Evolutionary conservation across 441 rosid species (phyloP).

Genomic region (Adansonia rubrostipa): DNA sequence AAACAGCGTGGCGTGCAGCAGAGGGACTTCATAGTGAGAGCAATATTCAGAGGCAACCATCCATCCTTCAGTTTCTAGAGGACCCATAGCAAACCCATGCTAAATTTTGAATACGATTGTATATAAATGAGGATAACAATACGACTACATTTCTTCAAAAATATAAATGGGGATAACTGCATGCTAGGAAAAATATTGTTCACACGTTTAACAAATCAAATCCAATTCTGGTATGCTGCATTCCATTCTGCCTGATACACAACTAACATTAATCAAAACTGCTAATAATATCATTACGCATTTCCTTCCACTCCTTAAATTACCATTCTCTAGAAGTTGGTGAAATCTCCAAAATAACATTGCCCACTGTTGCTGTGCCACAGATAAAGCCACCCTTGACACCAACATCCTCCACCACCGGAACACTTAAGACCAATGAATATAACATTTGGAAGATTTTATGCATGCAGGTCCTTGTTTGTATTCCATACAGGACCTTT

Average conservation of each 20-base stretch:
- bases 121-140: not conserved
- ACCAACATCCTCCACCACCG: constrained; percentile 57
- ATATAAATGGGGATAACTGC: not conserved
- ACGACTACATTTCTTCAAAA: not conserved
- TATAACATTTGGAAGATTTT: constrained; percentile 27
- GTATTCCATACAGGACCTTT: constrained; percentile 80
- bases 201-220: constrained; percentile 24
- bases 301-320: constrained; percentile 24
- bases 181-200: constrained; percentile 3
- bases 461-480: constrained; percentile 92
- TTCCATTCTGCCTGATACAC: constrained; percentile 27
- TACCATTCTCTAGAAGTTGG: constrained; percentile 17
- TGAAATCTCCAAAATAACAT: constrained; percentile 28
- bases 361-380: constrained; percentile 9
- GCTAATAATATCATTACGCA: constrained; percentile 29
- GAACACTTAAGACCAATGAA: constrained; percentile 28
- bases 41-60: not conserved
- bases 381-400: constrained; percentile 22
- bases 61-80: not conserved
- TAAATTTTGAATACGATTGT: not conserved
- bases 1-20: not conserved
- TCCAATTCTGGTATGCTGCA: constrained; percentile 32
- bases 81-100: not conserved
- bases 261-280: constrained; percentile 35
- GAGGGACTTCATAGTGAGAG: not conserved